Conservation (phyloP, 306 rosid species). For the Morella rubra region DNA sequence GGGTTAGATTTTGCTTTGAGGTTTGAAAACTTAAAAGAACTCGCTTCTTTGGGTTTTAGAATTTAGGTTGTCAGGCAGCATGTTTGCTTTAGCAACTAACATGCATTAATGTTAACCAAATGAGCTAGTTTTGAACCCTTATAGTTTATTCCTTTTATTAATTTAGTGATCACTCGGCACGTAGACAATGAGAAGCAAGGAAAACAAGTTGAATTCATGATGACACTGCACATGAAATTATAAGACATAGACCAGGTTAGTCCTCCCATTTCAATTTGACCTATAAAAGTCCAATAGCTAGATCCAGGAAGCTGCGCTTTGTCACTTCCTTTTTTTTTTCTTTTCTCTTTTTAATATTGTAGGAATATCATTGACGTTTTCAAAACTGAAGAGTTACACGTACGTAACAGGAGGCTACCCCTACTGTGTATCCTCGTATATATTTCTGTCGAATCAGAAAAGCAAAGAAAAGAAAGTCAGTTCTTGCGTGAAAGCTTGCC, state of each 20-base stretch:
- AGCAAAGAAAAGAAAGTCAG: no score
- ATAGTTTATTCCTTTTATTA: not conserved
- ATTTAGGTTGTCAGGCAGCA: constrained; percentile 33
- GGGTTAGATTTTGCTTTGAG: constrained; percentile 37
- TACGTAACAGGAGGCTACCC: no score
- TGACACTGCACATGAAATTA: constrained; percentile 33
- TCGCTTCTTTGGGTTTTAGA: constrained; percentile 15
- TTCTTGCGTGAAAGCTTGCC: no score
- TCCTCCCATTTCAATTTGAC: not conserved
- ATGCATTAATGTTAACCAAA: constrained; percentile 18
- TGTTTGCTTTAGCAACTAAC: constrained; percentile 43
- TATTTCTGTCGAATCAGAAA: no score
- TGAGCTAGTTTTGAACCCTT: constrained; percentile 10
- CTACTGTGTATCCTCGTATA: no score
- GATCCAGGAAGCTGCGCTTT: no score
- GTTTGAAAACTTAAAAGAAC: constrained; percentile 42
- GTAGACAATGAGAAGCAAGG: constrained; percentile 15
- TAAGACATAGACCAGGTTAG: not conserved
- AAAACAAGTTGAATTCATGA: constrained; percentile 32
- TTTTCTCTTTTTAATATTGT: no score
- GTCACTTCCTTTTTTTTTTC: no score
- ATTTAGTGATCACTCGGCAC: constrained; percentile 30
- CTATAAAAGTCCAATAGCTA: not conserved
- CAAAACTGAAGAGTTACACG: no score
- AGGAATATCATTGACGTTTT: no score